Percentiles rank a stretch among this genome's conserved stretches.
phyloP scores from a whole-genome alignment of 2,329 filamentous ascomycete genomes.

The Xylaria sp. region DNA sequence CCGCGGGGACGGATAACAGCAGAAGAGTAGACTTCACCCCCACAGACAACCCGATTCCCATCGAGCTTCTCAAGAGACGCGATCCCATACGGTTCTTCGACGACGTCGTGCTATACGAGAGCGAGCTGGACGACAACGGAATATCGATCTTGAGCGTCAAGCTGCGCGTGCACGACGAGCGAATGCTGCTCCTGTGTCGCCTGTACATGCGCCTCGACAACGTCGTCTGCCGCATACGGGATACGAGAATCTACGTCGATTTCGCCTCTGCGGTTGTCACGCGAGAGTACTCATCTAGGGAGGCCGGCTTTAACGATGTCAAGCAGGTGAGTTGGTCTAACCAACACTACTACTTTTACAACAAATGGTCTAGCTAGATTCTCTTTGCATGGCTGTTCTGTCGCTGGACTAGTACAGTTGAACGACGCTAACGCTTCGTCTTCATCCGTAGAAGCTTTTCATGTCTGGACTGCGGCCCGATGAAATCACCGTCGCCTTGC shows the following conservation, averaged over 20 bases:
- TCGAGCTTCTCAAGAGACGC: constrained; percentile 85
- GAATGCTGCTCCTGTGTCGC: constrained; percentile 84
- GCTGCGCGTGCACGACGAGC: constrained; percentile 88
- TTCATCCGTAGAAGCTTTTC: constrained; percentile 49
- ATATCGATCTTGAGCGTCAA: constrained; percentile 92
- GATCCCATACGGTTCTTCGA: constrained; percentile 98
- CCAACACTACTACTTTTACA: background rate
- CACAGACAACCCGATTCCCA: constrained; percentile 70
- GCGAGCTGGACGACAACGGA: constrained; percentile 97
- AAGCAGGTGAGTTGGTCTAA: constrained; percentile 66
- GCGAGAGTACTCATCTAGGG: constrained; percentile 88
- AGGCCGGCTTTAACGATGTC: constrained; percentile 81
- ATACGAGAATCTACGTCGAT: constrained; percentile 92
- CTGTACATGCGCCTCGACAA: constrained; percentile 95
- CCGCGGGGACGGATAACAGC: background rate
- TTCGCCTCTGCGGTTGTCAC: constrained; percentile 82
- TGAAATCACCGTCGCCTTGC: constrained; percentile 73
- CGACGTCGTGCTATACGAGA: constrained; percentile 95
- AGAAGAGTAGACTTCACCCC: constrained; percentile 37
- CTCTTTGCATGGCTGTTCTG: background rate
- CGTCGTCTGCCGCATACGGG: constrained; percentile 85
- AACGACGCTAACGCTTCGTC: background rate
- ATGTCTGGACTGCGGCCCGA: constrained; percentile 59
- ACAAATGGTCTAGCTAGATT: background rate
- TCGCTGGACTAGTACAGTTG: background rate